Evolutionary conservation across 148 eudicot genomes (phyloP), one percentile per base, ranked within the genome.

Genomic region (Diospyros kaki): DNA sequence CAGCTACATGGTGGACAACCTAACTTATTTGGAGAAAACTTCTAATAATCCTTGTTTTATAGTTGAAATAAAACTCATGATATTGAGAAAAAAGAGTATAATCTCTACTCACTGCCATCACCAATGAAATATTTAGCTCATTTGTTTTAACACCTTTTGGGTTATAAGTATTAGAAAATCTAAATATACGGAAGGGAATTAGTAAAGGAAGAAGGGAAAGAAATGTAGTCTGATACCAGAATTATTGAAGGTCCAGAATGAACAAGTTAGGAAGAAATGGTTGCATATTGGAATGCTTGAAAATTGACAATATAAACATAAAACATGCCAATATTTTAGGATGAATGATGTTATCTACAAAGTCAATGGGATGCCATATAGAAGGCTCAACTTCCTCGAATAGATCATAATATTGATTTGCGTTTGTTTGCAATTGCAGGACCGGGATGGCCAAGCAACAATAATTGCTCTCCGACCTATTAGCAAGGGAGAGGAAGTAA

Each of bases 361-460:
- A 4, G 6, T 4, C 8, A 48, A 48, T 48, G 52, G 52, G 8
- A 48, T 48, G 52, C 52, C 52, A 48, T 48, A 48, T 48, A 4
- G 52, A 48, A 48, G 52, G 52, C 52, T 48, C 52, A 48, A 4
- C 6, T 48, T 48, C 52, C 52, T 48, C 6, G 8, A 4, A 48
- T 48, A 48, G 8, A 48, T 48, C 8, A 48, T 48, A 48, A 48
- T 48, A 48, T 55, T 52, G 45, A 28, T 50, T 42, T 46, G 6
- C 53, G n/a, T 54, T 13, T 67, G 43, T 53, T 68, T 44, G 17
- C 58, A 15, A 73, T 66, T 78, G 76, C 84, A 94, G 98, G 98
- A 94, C 75, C 82, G 73, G 56, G 98, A 94, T 83, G 98, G 98
- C 45, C 97, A 89, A 75, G 94, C 96, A 52, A 85, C 88, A 10